Evolutionary conservation across 768 basidiomycete species (phyloP), one percentile per base, ranked within the genome.

Genomic region (Dioszegia aurantiaca): DNA sequence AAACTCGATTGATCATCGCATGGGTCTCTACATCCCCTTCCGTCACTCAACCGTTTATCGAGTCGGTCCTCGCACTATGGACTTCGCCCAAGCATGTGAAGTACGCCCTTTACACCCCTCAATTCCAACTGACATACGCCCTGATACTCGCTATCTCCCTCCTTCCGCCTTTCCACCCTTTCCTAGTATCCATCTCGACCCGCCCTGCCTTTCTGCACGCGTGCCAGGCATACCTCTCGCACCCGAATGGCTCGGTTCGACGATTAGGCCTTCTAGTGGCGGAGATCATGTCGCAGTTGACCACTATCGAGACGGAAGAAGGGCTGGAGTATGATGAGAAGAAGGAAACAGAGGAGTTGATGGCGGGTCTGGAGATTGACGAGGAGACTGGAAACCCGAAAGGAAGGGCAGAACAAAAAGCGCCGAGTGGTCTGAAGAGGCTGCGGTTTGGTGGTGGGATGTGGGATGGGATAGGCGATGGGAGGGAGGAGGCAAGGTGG

Each of bases 221-320:
- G 12, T 81, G 95, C 44, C 83, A 86, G 5, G 76, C 77, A 4
- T 97, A 95, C 69, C 84, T 99, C 43, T 81, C 81, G 0, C 90
- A 94, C 75, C 77, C 85, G 5, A 90, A 94, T 53, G 77, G 80
- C 1, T 80, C 85, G 3, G 82, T 95, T 19, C 86, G 94, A 3
- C 82, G 86, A 24, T 88, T 90, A 64, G 95, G 95, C 2, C 94
- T 99, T 91, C 82, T 97, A 31, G 85, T 84, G 0, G 94, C 89
- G 0, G 94, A 99, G 77, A 79, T 87, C 23, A 56, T 79, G 9
- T 77, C 73, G 28, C 55, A 67, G 28, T 51, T 69, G 33, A 77
- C 77, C 1, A 53, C 37, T 3, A 6, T 23, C 19, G 4, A 53
- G 9, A 31, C 33, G 23, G 51, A 24, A 27, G 51, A 24, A 2